phyloP scores from a whole-genome alignment of 805 yeast species.

The Saccharomycopsis fermentans region DNA sequence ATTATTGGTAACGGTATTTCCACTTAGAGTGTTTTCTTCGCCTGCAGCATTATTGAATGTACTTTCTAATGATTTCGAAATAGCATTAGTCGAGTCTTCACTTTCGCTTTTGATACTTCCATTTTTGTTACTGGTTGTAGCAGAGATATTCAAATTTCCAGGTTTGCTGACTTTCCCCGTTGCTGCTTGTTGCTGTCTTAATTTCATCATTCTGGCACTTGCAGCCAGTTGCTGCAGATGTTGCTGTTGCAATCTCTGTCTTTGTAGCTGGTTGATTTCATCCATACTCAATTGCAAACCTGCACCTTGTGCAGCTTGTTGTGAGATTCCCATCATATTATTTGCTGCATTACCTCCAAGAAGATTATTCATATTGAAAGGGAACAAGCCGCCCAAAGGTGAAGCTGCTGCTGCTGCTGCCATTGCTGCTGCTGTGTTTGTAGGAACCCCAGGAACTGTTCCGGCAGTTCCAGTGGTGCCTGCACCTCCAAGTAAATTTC shows the following conservation, averaged over 20 bases:
- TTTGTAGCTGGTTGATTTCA: constrained; percentile 2
- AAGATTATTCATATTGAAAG: background rate
- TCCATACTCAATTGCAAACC: background rate
- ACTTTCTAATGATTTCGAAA: background rate
- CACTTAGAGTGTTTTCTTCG: background rate
- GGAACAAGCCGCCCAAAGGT: background rate
- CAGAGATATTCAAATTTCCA: background rate
- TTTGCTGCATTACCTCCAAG: background rate
- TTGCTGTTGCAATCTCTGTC: constrained; percentile 3
- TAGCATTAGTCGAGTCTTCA: background rate
- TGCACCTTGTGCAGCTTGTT: background rate
- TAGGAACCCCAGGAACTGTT: constrained; percentile 10
- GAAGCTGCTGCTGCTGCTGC: constrained; percentile 7
- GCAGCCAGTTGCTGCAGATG: background rate
- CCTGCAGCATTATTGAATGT: background rate
- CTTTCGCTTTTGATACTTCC: background rate
- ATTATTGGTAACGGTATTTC: background rate
- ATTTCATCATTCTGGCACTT: constrained; percentile 3
- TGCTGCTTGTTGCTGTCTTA: constrained; percentile 2
- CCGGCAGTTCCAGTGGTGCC: background rate
- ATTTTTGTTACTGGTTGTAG: background rate
- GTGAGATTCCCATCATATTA: background rate
- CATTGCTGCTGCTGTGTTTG: constrained; percentile 18
- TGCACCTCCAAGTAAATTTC: background rate
- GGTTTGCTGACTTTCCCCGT: background rate